Evolutionary conservation across 176 grass and related monocot species (phyloP).

Genomic region (Carex parvula): DNA sequence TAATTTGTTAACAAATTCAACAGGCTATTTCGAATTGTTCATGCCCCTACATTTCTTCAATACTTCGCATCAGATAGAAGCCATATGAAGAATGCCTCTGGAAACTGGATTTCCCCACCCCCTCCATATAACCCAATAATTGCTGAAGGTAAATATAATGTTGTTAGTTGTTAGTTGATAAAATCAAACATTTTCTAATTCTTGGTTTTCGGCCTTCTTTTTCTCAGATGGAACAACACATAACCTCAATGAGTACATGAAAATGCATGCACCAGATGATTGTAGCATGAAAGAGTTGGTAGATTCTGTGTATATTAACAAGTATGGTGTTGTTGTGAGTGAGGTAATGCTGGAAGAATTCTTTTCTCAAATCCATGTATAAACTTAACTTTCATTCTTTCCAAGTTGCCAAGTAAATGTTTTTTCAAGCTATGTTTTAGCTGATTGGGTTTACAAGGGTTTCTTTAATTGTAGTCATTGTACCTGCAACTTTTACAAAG

Average conservation of each 20-base stretch:
- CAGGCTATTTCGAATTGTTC: constrained; percentile 82
- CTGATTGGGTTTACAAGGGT: background rate
- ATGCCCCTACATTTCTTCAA: constrained; percentile 61
- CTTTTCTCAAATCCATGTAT: constrained; percentile 42
- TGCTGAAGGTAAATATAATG: constrained; percentile 50
- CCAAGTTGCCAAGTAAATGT: background rate
- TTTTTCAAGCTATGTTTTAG: background rate
- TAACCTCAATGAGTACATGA: constrained; percentile 71
- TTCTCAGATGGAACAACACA: constrained; percentile 66
- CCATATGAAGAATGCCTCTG: constrained; percentile 66
- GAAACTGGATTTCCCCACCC: constrained; percentile 69
- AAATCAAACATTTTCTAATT: background rate
- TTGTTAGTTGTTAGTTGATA: background rate
- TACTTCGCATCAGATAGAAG: constrained; percentile 92
- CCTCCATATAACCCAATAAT: constrained; percentile 60
- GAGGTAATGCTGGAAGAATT: constrained; percentile 52
- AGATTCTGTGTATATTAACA: constrained; percentile 37
- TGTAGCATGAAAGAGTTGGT: constrained; percentile 37
- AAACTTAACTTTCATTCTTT: background rate
- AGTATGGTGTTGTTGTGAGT: constrained; percentile 52
- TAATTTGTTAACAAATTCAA: constrained; percentile 14
- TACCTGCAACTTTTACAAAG: background rate
- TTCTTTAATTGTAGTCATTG: background rate
- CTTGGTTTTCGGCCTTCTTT: constrained; percentile 19
- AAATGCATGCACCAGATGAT: constrained; percentile 35